phyloP scores from a whole-genome alignment of 1,284 basidiomycete species.

The Prillingera fragicola region DNA sequence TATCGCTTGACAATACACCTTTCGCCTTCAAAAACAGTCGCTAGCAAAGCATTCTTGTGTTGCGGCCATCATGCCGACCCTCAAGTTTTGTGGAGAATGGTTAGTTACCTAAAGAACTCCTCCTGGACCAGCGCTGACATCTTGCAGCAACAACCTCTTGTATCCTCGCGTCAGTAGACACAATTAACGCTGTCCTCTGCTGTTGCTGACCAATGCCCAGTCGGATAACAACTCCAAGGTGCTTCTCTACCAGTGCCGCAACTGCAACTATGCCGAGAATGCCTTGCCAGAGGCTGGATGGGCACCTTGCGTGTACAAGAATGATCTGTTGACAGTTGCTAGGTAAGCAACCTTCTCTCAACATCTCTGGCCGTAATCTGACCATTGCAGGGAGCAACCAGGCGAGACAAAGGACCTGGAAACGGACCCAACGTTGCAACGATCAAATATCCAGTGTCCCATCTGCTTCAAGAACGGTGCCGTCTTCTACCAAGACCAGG shows the following conservation, averaged over 20 bases:
- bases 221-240: conserved; percentile 79
- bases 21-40: background rate
- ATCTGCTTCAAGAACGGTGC: conserved; percentile 53
- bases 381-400: conserved; percentile 68
- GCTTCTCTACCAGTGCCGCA: conserved; percentile 88
- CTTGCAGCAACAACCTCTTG: conserved; percentile 79
- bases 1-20: background rate
- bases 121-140: conserved; percentile 1
- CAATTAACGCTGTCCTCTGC: background rate
- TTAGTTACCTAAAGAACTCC: conserved; percentile 16
- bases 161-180: conserved; percentile 60
- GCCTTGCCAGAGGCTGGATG: conserved; percentile 57
- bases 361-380: background rate
- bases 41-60: background rate
- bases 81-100: conserved; percentile 83
- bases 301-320: conserved; percentile 78
- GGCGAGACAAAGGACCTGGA: conserved; percentile 87
- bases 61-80: conserved; percentile 46
- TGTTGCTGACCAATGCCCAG: conserved; percentile 14
- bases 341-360: conserved; percentile 59
- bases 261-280: conserved; percentile 82
- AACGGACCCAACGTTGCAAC: conserved; percentile 75
- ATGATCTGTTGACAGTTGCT: conserved; percentile 87
- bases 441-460: conserved; percentile 49
- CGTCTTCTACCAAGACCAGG: conserved; percentile 91